Evolutionary conservation across 129 eudicot genomes (phyloP).

Genomic region (Flaveria sonorensis): DNA sequence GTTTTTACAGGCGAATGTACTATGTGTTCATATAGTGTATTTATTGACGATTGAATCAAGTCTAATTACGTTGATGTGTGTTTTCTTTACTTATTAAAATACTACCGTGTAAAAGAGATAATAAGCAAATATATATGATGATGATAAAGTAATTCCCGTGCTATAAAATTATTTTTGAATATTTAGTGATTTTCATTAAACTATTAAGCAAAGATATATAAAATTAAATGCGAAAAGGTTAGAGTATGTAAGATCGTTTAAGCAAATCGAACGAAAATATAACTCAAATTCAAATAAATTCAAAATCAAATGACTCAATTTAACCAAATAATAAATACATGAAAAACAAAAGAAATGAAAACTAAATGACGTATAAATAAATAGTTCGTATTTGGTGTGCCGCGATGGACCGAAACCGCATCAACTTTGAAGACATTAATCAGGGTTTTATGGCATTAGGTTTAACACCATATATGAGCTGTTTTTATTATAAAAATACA

Average conservation of each 20-base stretch:
- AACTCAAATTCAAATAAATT: background rate
- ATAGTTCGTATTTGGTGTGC: slow-evolving; percentile 12
- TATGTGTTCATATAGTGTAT: too few relatives aligned
- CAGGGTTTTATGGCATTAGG: slow-evolving; percentile 20
- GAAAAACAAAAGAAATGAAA: background rate
- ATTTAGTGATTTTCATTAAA: background rate
- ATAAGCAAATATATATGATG: too few relatives aligned
- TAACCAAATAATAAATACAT: background rate
- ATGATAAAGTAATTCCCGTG: too few relatives aligned
- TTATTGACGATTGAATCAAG: too few relatives aligned
- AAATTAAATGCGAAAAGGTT: background rate
- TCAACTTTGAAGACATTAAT: slow-evolving; percentile 16
- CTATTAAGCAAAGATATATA: slow-evolving; percentile 21
- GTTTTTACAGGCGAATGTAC: too few relatives aligned
- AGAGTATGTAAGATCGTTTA: background rate
- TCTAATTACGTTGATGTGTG: too few relatives aligned
- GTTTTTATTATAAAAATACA: slow-evolving; percentile 13
- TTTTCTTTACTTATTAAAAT: too few relatives aligned
- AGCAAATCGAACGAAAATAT: background rate
- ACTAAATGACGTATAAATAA: background rate
- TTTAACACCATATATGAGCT: slow-evolving; percentile 29
- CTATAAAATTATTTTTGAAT: too few relatives aligned
- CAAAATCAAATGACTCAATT: background rate
- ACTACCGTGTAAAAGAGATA: too few relatives aligned
- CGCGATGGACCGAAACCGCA: slow-evolving; percentile 22